Conservation (phyloP, 805 yeast species). For the Candida verbasci region DNA sequence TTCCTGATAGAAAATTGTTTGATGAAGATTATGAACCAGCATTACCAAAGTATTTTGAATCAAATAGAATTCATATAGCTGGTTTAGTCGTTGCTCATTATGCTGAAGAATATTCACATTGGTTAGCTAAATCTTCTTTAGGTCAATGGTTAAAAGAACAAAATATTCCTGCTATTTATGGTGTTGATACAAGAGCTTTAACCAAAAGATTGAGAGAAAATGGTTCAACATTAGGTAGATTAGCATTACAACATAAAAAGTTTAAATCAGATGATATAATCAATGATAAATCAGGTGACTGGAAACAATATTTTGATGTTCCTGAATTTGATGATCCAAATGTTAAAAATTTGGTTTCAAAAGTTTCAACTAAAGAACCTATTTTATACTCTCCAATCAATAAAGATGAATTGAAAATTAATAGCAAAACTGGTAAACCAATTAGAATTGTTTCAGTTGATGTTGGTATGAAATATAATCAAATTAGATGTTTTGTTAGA, state of each 20-base stretch:
- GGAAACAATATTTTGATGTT: slow-evolving; percentile 62
- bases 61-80: slow-evolving; percentile 87
- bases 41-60: slow-evolving; percentile 90
- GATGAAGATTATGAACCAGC: slow-evolving; percentile 63
- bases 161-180: slow-evolving; percentile 93
- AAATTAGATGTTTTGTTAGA: slow-evolving; percentile 91
- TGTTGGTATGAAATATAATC: slow-evolving; percentile 98
- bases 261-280: slow-evolving; percentile 28
- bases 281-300: slow-evolving; percentile 32
- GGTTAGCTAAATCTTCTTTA: slow-evolving; percentile 84
- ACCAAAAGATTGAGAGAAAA: slow-evolving; percentile 89
- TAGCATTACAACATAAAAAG: slow-evolving; percentile 53
- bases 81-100: slow-evolving; percentile 96
- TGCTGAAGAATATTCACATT: slow-evolving; percentile 94
- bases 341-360: slow-evolving; percentile 83
- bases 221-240: slow-evolving; percentile 92
- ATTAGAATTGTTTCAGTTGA: slow-evolving; percentile 86
- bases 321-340: slow-evolving; percentile 96
- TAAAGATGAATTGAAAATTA: slow-evolving; percentile 41
- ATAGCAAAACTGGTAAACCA: slow-evolving; percentile 59
- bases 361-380: slow-evolving; percentile 78
- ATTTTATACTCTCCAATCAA: slow-evolving; percentile 69
- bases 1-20: slow-evolving; percentile 74
- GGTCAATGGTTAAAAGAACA: slow-evolving; percentile 91
- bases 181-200: slow-evolving; percentile 93